Base-by-base conservation (phyloP, 148 eudicot species). In the Chenopodium formosanum region DNA sequence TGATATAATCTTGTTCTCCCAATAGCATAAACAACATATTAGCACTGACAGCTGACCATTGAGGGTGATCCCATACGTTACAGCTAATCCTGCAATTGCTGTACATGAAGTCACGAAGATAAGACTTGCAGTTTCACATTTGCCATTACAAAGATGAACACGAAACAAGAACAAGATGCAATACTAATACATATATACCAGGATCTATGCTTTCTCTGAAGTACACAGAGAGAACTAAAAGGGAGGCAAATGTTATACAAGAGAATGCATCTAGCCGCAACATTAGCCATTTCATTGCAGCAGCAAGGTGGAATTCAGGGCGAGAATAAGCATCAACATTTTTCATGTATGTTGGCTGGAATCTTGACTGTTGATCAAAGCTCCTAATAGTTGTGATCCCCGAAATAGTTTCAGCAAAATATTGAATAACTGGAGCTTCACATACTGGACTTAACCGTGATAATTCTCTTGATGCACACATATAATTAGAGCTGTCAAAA, bases 221-320 rank as follows among this genome's bases (percentile, higher is more conserved):
- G 9, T 46, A 71, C 1, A 56, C 4, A n/a, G 63, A 34, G 68
- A 79, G 13, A n/a, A 70, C 20, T 23, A 70, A 37, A 70, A 79
- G 76, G 69, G 37, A 70, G 9, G 81, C 65, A 32, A 70, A 70
- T 4, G 82, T 79, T 64, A 56, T n/a, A 60, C 76, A 71, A 79
- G 82, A 62, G 56, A 70, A 37, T 70, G 76, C 58, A 70, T 79
- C 69, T 4, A 52, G 68, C 10, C 82, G 76, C 31, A 79, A 34
- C 76, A 79, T 32, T 73, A 79, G 69, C 76, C 82, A 79, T 58
- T 79, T 79, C 82, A 79, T 79, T 56, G 82, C 82, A n/a, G 82
- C 76, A 29, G 76, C 76, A n/a, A 16, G 5, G n/a, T 79, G 82
- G 25, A 79, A 79, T 20, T 79, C 69, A 56, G 76, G 82, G 5